Base-by-base conservation (phyloP, 1,284 basidiomycete species). In the Malassezia restricta region DNA sequence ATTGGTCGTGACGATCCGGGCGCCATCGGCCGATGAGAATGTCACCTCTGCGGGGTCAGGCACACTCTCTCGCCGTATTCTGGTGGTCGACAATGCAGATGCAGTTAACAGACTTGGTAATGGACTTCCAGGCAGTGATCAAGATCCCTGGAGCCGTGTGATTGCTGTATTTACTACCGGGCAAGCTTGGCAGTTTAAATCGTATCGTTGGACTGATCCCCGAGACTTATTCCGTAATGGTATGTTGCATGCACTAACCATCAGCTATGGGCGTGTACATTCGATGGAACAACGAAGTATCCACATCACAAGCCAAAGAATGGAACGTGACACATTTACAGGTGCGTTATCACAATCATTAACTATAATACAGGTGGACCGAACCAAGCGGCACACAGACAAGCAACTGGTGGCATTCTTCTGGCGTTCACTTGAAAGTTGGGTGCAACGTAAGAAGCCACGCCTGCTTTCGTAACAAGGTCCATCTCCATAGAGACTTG, bases 91-190 rank as follows among this genome's bases (percentile, higher is more conserved):
- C 75, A 84, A 83, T 32, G 86, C 87, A 0, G 92, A 98, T 66
- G 89, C 90, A 0, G 77, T 96, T 39, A 80, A 81, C 41, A 91
- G 94, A 74, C 87, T 95, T 63, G 89, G 88, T 1, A 58, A 49
- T 2, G 63, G 57, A 4, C 47, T 57, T 1, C 30, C 42, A 14
- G 56, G 58, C 8, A 52, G 56, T 12, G 49, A 55, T 3, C 43
- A 51, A 15, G 69, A 72, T 45, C 62, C 58, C 8, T 66, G 80
- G 80, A 87, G 92, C 56, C 81, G 92, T 24, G 94, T 98, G 5
- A 83, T 95, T 4, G 92, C 88, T 62, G 92, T 98, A 9, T 84
- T 95, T 79, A 96, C 92, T 1, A 96, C 89, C 0, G 92, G 92
- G 2, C 92, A 96, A 66, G 83, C 84, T 44, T 98, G 92, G 92